These are phyloP conservation scores for Colletotrichum zoysiae DNA, from an alignment of 2,329 filamentous ascomycete genomes.

Conservation along the genomic window DNA sequence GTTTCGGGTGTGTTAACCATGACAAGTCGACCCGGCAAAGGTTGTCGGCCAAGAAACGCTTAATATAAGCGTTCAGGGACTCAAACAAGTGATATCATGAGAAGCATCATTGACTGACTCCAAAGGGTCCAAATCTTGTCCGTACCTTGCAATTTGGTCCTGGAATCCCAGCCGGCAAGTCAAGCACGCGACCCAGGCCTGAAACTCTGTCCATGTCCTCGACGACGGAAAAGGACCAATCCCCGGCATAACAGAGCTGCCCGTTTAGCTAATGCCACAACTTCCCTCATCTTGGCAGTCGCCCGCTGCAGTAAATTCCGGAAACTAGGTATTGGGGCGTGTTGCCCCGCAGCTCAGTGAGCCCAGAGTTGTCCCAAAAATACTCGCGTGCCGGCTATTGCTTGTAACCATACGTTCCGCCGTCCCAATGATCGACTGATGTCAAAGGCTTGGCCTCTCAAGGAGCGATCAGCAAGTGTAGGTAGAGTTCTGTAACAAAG, in stretches of 20 bases:
- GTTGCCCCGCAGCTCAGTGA: background rate
- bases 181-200: background rate
- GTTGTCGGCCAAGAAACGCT: background rate
- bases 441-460: constrained; percentile 6
- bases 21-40: background rate
- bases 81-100: background rate
- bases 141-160: background rate
- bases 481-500: constrained; percentile 14
- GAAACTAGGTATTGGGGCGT: background rate
- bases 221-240: background rate
- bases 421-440: background rate
- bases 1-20: background rate
- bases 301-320: background rate
- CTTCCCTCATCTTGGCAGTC: background rate
- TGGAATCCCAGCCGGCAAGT: background rate
- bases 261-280: background rate
- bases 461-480: constrained; percentile 15
- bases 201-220: background rate
- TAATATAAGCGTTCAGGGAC: background rate
- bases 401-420: background rate
- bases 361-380: background rate
- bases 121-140: background rate
- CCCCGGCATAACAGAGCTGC: background rate
- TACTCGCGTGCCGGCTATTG: too few relatives aligned
- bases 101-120: background rate